These are phyloP conservation scores for Podospora australis DNA, from an alignment of 495 filamentous ascomycete genomes.

Conservation along the genomic window DNA sequence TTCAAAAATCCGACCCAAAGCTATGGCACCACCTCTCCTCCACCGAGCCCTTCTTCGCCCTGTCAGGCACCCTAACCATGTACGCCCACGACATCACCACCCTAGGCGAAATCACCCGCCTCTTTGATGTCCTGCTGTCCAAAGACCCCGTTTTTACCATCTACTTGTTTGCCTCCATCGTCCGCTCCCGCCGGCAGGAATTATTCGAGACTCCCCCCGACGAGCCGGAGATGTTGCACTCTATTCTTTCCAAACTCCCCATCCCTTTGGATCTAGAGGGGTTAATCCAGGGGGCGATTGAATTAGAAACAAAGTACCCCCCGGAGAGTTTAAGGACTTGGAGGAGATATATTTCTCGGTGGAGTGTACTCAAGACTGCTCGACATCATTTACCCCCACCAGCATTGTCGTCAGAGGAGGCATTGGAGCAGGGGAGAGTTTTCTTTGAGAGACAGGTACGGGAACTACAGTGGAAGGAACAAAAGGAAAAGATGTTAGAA, in stretches of 20 bases:
- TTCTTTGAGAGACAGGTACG: slow-evolving; percentile 63
- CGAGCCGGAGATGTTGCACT: slow-evolving; percentile 93
- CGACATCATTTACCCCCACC: no score
- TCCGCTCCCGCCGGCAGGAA: slow-evolving; percentile 71
- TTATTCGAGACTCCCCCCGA: slow-evolving; percentile 73
- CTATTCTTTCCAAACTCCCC: slow-evolving; percentile 79
- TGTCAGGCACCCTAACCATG: slow-evolving; percentile 83
- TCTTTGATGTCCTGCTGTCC: slow-evolving; percentile 88
- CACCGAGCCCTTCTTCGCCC: slow-evolving; percentile 84
- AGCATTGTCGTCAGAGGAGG: not conserved
- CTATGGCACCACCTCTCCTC: slow-evolving; percentile 66
- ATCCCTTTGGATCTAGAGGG: slow-evolving; percentile 75
- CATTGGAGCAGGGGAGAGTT: slow-evolving; percentile 15
- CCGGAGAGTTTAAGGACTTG: slow-evolving; percentile 70
- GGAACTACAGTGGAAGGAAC: slow-evolving; percentile 59
- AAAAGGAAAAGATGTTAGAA: slow-evolving; percentile 44
- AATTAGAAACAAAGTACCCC: slow-evolving; percentile 52
- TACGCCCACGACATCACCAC: slow-evolving; percentile 94
- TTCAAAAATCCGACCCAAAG: slow-evolving; percentile 58
- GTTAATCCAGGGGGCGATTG: slow-evolving; percentile 57
- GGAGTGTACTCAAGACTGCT: slow-evolving; percentile 79
- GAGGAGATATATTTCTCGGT: slow-evolving; percentile 55
- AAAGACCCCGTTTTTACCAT: slow-evolving; percentile 76
- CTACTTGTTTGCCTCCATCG: slow-evolving; percentile 87
- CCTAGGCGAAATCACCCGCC: slow-evolving; percentile 76